Evolutionary conservation across 768 basidiomycete genomes (phyloP), one percentile per base, ranked within the genome.

Genomic region (Hygrophorus pudorinus): DNA sequence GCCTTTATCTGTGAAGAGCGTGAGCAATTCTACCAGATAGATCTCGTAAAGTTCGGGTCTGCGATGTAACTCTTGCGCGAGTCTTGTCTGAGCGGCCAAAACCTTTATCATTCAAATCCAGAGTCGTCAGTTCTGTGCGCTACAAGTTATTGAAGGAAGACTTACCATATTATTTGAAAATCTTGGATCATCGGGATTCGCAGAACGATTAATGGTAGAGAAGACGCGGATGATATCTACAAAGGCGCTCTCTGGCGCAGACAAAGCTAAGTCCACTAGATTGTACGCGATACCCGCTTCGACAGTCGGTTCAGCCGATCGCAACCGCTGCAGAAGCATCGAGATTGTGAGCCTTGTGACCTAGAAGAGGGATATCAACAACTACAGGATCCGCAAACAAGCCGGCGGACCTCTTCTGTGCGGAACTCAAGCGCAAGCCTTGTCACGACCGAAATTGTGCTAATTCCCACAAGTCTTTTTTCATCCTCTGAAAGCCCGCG

Each of bases 281-380:
- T 91, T 93, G 56, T 85, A 85, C 2, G 90, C 84, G 48, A 96
- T 93, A 1, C 87, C 85, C 18, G 91, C 87, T 60, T 97, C 91
- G 12, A 90, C 85, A 0, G 81, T 78, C 0, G 88, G 82, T 53
- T 96, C 93, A 2, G 87, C 85, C 16, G 79, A 78, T 18, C 86
- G 77, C 16, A 94, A 66, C 5, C 90, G 76, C 63, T 96, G 93
- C 31, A 96, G 64, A 8, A 97, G 66, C 90, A 96, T 94, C 0
- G 91, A 92, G 11, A 92, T 78, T 2, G 90, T 92, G 14, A 96
- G 68, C 30, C 82, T 79, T 3, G 85, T 90, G 11, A 91, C 82
- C 84, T 87, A 43, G 8, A 30, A 7, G 5, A 13, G 36, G 21
- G 4, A 20, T n/a, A 10, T 33, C 20, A 10, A 41, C 42, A n/a